phyloP scores from a whole-genome alignment of 345 rosid genomes.

The Boechera retrofracta region DNA sequence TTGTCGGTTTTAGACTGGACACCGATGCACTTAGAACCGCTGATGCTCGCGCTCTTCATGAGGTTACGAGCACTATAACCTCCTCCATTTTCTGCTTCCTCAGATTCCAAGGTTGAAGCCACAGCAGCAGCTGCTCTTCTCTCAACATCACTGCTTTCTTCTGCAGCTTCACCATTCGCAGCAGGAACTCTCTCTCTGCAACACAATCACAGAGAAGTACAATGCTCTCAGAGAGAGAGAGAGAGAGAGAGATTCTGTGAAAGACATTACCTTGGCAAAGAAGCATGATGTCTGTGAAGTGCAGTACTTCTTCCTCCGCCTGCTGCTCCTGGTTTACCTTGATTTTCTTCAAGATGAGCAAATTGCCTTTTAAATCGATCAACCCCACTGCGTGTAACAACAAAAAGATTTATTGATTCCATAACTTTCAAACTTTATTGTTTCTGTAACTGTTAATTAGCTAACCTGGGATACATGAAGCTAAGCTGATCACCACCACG shows the following conservation, averaged over 20 bases:
- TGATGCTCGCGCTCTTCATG: constrained; percentile 94
- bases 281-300: constrained; percentile 91
- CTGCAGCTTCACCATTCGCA: constrained; percentile 52
- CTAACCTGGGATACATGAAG: constrained; percentile 97
- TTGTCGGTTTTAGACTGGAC: constrained; percentile 54
- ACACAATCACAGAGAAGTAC: constrained; percentile 21
- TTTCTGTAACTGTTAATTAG: constrained; percentile 24
- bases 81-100: constrained; percentile 54
- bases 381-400: constrained; percentile 71
- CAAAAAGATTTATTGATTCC: not conserved
- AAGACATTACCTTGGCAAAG: constrained; percentile 80
- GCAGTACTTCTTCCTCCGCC: constrained; percentile 55
- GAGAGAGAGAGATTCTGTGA: constrained; percentile 7
- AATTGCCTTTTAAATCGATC: constrained; percentile 97
- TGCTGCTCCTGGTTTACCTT: constrained; percentile 70
- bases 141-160: constrained; percentile 53
- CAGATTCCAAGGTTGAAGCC: constrained; percentile 54
- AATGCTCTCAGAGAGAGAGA: constrained; percentile 15
- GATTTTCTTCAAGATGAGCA: constrained; percentile 95
- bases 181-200: constrained; percentile 85
- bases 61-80: constrained; percentile 68
- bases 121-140: constrained; percentile 55
- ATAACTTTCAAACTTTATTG: not conserved
- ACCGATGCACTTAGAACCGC: constrained; percentile 88
- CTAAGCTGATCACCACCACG: constrained; percentile 72